Conservation (phyloP, 805 yeast species). For the Wickerhamiella qilinensis region DNA sequence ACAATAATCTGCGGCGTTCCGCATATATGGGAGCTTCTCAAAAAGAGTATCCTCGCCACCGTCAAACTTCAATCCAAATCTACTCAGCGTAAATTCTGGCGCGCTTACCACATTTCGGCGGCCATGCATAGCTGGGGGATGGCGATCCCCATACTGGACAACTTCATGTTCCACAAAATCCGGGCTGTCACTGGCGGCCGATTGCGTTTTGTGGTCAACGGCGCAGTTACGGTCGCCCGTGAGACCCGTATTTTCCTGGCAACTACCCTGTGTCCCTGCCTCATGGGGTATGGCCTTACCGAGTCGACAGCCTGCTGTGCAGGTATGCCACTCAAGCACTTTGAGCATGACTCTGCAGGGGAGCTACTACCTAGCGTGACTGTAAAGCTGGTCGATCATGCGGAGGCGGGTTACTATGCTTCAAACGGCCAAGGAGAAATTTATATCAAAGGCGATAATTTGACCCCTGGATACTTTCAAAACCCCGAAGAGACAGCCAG, state of each 20-base stretch:
- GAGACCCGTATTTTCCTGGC: constrained; percentile 74
- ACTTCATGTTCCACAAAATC: constrained; percentile 66
- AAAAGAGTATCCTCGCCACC: constrained; percentile 77
- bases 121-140: constrained; percentile 31
- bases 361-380: constrained; percentile 69
- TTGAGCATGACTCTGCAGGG: too few species aligned
- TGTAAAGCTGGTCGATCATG: constrained; percentile 76
- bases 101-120: constrained; percentile 64
- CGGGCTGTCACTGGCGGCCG: constrained; percentile 92
- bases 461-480: constrained; percentile 62
- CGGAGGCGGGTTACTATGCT: constrained; percentile 82
- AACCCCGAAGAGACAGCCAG: constrained; percentile 66
- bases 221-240: constrained; percentile 78
- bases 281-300: constrained; percentile 91
- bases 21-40: constrained; percentile 92
- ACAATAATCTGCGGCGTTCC: constrained; percentile 97
- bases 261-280: constrained; percentile 65
- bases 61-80: constrained; percentile 47
- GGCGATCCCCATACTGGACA: constrained; percentile 48
- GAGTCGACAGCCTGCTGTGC: constrained; percentile 87
- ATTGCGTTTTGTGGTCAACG: constrained; percentile 56
- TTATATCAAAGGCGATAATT: constrained; percentile 57
- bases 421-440: constrained; percentile 88
- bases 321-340: constrained; percentile 44
- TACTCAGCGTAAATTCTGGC: constrained; percentile 76